Conservation (phyloP, 768 basidiomycete genomes). For the Sporobolomyces roseus region DNA sequence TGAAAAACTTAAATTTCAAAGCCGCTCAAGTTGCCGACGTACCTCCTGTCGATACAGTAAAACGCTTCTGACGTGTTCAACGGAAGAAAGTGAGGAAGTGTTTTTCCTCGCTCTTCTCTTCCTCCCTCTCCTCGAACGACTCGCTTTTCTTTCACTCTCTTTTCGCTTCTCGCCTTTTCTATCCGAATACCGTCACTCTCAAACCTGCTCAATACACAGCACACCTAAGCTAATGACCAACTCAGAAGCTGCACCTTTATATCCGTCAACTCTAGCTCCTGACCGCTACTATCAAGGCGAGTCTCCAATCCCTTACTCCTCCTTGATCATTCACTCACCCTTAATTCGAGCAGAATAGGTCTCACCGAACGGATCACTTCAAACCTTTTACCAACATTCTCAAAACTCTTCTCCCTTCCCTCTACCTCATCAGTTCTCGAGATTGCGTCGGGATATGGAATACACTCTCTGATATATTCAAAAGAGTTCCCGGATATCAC, state of each 20-base stretch:
- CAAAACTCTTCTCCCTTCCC: not conserved
- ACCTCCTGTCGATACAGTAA: not conserved
- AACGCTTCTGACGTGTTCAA: too few species aligned
- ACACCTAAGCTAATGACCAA: not conserved
- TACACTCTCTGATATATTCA: slow-evolving; percentile 11
- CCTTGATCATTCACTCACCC: not conserved
- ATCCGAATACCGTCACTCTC: too few species aligned
- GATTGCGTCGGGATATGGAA: slow-evolving; percentile 20
- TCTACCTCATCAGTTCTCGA: slow-evolving; percentile 11
- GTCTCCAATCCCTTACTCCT: not conserved
- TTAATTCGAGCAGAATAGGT: not conserved
- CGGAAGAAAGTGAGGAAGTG: too few species aligned
- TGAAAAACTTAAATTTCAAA: not conserved
- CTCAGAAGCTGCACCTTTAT: not conserved
- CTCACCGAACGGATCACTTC: slow-evolving; percentile 10
- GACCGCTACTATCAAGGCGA: slow-evolving; percentile 10
- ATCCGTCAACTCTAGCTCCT: slow-evolving; percentile 15
- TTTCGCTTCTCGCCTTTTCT: too few species aligned
- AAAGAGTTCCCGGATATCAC: not conserved
- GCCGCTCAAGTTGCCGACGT: not conserved
- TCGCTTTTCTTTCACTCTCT: too few species aligned
- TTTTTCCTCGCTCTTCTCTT: too few species aligned
- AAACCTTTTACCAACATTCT: slow-evolving; percentile 25
- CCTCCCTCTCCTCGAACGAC: too few species aligned
- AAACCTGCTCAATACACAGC: too few species aligned